Conservation (phyloP, 208 protist genomes). For the Trypanosoma theileri region DNA sequence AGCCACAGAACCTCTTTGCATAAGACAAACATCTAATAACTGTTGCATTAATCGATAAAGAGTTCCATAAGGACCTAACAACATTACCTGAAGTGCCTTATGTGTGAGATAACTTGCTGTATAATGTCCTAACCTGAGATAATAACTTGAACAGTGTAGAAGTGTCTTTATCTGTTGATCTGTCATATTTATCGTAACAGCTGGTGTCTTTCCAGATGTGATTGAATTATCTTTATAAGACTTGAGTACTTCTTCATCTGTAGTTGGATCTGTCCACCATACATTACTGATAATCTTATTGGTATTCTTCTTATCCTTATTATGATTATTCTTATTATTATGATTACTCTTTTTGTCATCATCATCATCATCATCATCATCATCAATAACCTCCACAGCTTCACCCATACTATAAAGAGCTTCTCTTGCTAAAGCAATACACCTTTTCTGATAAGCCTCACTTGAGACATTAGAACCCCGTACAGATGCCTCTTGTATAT, state of each 20-base stretch:
- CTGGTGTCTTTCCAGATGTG: neutral
- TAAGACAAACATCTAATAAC: conserved; percentile 65
- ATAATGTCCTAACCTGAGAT: conserved; percentile 51
- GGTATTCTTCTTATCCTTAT: neutral
- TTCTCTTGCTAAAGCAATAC: conserved; percentile 16
- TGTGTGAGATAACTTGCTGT: conserved; percentile 65
- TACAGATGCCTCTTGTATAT: conserved; percentile 18
- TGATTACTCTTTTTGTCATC: neutral
- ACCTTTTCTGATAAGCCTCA: conserved; percentile 26
- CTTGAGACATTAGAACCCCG: conserved; percentile 17
- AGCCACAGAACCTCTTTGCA: conserved; percentile 57
- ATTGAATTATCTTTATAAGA: neutral
- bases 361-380: neutral
- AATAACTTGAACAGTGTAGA: conserved; percentile 61
- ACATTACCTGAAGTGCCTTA: conserved; percentile 79
- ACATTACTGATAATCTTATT: conserved; percentile 6
- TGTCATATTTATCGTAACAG: conserved; percentile 8
- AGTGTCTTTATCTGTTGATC: conserved; percentile 41
- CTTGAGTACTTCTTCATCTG: conserved; percentile 13
- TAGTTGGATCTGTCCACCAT: conserved; percentile 37
- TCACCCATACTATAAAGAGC: neutral
- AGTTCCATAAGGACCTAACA: conserved; percentile 70
- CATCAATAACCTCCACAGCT: neutral
- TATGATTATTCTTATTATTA: neutral
- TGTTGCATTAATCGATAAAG: conserved; percentile 56